Evolutionary conservation across 2,329 filamentous ascomycete genomes (phyloP).

Genomic region (Metarhizium brunneum): DNA sequence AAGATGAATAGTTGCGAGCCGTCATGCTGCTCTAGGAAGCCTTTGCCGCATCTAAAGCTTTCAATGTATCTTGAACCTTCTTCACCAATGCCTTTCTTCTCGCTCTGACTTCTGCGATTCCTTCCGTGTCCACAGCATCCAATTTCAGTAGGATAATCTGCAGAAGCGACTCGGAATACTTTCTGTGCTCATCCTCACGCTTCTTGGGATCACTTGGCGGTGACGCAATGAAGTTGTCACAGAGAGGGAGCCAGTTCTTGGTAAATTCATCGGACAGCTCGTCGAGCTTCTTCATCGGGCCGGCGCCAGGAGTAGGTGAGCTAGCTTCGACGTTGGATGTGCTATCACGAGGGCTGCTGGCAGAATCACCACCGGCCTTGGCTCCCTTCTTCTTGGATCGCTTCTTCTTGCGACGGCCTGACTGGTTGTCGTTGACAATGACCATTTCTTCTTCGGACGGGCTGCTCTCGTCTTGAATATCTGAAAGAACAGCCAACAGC

Average conservation of each 20-base stretch:
- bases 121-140: constrained; percentile 66
- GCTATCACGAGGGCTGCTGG: constrained; percentile 36
- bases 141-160: constrained; percentile 68
- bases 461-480: constrained; percentile 25
- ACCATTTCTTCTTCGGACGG: constrained; percentile 35
- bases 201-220: constrained; percentile 60
- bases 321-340: constrained; percentile 25
- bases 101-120: constrained; percentile 53
- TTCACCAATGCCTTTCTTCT: constrained; percentile 65
- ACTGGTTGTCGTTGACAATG: constrained; percentile 27
- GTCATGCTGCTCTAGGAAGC: constrained; percentile 2
- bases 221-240: constrained; percentile 47
- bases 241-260: constrained; percentile 55
- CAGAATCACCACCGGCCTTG: constrained; percentile 27
- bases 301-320: constrained; percentile 23
- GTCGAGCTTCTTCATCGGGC: constrained; percentile 47
- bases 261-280: constrained; percentile 57
- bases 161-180: constrained; percentile 66
- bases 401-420: constrained; percentile 27
- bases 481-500: constrained; percentile 40
- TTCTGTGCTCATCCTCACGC: constrained; percentile 64
- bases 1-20: background rate
- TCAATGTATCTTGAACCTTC: constrained; percentile 59
- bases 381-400: constrained; percentile 35
- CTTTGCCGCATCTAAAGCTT: constrained; percentile 47